Base-by-base conservation (phyloP, 352 stramenopile genomes). In the Pythium phragmiticola region DNA sequence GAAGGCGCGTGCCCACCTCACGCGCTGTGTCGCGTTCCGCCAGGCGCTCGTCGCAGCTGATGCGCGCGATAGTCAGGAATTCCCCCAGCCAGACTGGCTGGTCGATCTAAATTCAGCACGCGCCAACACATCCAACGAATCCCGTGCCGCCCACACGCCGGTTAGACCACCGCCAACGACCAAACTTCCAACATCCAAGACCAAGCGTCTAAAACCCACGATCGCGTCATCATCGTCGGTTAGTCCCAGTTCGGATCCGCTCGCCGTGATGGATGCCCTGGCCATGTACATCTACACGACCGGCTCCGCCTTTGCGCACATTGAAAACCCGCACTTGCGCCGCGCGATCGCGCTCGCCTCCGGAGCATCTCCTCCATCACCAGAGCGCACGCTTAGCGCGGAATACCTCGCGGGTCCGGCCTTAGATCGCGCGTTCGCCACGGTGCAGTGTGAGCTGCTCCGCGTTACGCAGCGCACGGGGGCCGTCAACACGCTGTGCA, bases 251-350 rank as follows among this genome's bases (percentile, higher is more conserved):
- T 46, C 45, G 5, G n/a, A n/a, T 37, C 9, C 43, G 17, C 47
- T 7, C 8, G 47, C 30, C 7, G 39, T 73, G 19, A 21, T 34
- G 2, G 60, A 69, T 33, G 47, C 57, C 16, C 37, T 76, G 21
- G 67, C 70, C 14, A 72, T 77, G 60, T 65, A 75, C 63, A 63
- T 75, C 16, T 75, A 71, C 60, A 42, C 55, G 23, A 70, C 67
- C 1, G 67, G 48, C 36, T 19, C 57, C 11, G 45, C 63, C 13
- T 54, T 70, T 21, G n/a, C 7, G 7, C 33, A 52, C 47, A 56
- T 63, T 1, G 57, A 67, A 11, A 57, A 74, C 7, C 28, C 49
- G 30, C 60, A 70, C 19, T 36, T 78, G n/a, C 41, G 43, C 9
- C 54, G 39, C 11, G 64, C 60, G 21, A 61, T 76, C 45, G 47